Evolutionary conservation across 1,284 basidiomycete genomes (phyloP), one percentile per base, ranked within the genome.

Genomic region (Puccinia novopanici): DNA sequence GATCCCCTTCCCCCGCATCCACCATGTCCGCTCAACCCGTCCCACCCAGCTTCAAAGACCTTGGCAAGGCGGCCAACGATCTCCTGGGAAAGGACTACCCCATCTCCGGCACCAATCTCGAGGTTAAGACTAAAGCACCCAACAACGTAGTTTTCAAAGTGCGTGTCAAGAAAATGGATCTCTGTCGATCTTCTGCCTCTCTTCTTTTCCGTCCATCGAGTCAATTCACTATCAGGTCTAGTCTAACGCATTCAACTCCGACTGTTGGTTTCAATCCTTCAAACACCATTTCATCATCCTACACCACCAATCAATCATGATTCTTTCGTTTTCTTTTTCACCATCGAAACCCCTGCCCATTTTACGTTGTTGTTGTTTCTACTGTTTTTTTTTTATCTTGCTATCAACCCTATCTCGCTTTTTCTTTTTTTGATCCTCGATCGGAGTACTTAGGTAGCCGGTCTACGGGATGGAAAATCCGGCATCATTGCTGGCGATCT

Each of bases 51-150:
- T 79, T 79, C 76, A 79, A 79, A 57, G 76, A 79, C 45, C 76
- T 79, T 74, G 96, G 95, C 88, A 97, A 97, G 91, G 95, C 94
- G 84, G 94, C 95, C 87, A 93, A 91, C 86, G 96, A 99, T 90
- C 89, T 98, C 83, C 89, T 99, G 84, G 89, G 89, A 87, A 95
- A 93, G 89, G 97, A 99, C 89, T 98, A 92, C 89, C 92, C 90
- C 85, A 92, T 95, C 89, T 88, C 89, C 84, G 92, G 90, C 65
- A 91, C 86, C 82, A 84, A 85, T 77, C 84, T 87, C 81, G 86
- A 87, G 84, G 83, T 84, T 81, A 98, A 98, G 91, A 99, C 96
- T 83, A 91, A 92, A 87, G 94, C 96, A 5, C 93, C 95, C 72
- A 87, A 86, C 85, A 84, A 84, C 82, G 87, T 87, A 71, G 85